phyloP scores from a whole-genome alignment of 768 basidiomycete species.

The Tricholoma saponaceum region DNA sequence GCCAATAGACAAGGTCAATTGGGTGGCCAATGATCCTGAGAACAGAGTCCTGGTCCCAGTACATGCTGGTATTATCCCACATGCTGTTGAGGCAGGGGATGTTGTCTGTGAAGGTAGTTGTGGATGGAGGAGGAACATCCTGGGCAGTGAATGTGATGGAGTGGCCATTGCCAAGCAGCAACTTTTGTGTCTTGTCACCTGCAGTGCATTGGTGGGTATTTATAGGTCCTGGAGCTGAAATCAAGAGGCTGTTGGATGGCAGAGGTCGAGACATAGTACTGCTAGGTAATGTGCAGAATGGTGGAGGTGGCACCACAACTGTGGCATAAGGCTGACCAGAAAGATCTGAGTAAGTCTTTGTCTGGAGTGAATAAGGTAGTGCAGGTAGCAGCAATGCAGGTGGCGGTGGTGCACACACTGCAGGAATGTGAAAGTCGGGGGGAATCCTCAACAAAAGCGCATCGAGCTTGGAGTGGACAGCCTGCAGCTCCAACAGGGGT shows the following conservation, averaged over 20 bases:
- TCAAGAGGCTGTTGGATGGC: neutral
- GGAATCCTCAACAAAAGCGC: too few species aligned
- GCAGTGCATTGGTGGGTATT: neutral
- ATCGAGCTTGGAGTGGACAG: too few species aligned
- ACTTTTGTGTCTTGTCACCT: neutral
- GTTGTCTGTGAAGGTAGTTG: neutral
- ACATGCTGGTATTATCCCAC: neutral
- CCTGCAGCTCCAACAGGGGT: too few species aligned
- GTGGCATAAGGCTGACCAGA: neutral
- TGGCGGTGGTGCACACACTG: too few species aligned
- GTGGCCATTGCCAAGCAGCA: neutral
- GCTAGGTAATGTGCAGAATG: neutral
- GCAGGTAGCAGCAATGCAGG: conserved; percentile 15
- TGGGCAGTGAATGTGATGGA: neutral
- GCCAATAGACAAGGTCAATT: neutral
- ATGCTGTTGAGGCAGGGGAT: neutral
- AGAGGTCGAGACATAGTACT: too few species aligned
- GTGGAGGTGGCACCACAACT: neutral
- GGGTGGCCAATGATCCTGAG: neutral
- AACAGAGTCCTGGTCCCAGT: neutral
- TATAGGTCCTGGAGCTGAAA: neutral
- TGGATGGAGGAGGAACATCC: neutral
- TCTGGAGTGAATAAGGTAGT: neutral
- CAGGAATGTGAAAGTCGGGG: too few species aligned
- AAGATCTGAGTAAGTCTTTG: neutral